These are phyloP conservation scores for Citrus sinensis DNA, from an alignment of 345 rosid species.

Conservation along the genomic window DVS_A1.0 CM039169.1:32476001-32476500, in stretches of 20 bases:
- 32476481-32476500: background rate
- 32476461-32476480: background rate
- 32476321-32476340: constrained; percentile 1
- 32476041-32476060: too few species aligned
- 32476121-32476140: too few species aligned
- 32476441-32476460: too few species aligned
- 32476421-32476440: too few species aligned
- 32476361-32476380: background rate
- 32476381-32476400: background rate
- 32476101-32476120: too few species aligned
- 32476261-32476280: background rate
- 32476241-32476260: background rate
- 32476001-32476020: too few species aligned
- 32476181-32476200: background rate
- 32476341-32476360: background rate
- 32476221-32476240: background rate
- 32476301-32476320: background rate
- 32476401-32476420: background rate
- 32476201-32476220: too few species aligned
- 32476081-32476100: too few species aligned
- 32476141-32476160: too few species aligned
- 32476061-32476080: too few species aligned
- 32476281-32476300: background rate
- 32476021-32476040: too few species aligned
- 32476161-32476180: background rate